phyloP scores from a whole-genome alignment of 2,329 filamentous ascomycete genomes.

The Ophiostoma tasmaniense region DNA sequence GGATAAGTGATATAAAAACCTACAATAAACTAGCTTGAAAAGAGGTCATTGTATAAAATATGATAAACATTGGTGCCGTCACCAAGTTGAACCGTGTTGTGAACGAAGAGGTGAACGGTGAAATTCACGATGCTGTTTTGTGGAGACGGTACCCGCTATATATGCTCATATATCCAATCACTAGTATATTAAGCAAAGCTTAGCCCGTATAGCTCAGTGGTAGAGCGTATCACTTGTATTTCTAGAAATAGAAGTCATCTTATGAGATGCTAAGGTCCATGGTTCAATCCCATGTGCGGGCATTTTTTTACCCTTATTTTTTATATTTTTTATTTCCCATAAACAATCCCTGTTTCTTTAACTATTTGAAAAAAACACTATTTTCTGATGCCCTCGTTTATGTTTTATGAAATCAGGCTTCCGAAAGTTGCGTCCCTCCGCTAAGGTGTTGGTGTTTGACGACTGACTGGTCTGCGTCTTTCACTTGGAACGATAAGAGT shows the following conservation, averaged over 20 bases:
- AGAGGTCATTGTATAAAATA: too few species aligned
- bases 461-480: too few species aligned
- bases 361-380: too few species aligned
- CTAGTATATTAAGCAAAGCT: background rate
- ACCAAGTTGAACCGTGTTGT: background rate
- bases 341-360: too few species aligned
- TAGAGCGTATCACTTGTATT: conserved; percentile 22
- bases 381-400: too few species aligned
- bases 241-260: conserved; percentile 13
- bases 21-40: too few species aligned
- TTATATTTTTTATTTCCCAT: background rate
- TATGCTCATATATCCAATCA: background rate
- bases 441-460: too few species aligned
- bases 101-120: background rate
- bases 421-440: too few species aligned
- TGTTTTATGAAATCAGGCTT: too few species aligned
- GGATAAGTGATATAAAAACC: too few species aligned
- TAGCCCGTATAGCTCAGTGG: conserved; percentile 21
- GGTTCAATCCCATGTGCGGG: conserved; percentile 22
- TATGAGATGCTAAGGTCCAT: conserved; percentile 22
- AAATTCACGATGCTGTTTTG: background rate
- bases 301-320: conserved; percentile 5
- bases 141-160: background rate
- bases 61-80: too few species aligned
- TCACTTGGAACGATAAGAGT: too few species aligned